These are phyloP conservation scores for Talaromyces piceae DNA, from an alignment of 2,329 filamentous ascomycete species.

Conservation along the genomic window DNA sequence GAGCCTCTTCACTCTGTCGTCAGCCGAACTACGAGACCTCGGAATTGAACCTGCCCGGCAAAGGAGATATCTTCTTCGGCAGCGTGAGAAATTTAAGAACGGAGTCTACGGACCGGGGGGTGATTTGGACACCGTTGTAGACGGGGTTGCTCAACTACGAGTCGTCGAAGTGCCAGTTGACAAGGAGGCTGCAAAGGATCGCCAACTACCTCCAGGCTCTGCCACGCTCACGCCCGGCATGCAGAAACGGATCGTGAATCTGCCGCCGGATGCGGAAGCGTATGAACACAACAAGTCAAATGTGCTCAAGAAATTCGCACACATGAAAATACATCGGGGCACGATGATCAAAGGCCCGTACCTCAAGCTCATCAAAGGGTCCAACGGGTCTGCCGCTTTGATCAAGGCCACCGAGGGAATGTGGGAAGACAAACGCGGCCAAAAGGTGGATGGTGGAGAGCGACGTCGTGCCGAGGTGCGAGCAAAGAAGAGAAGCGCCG, in stretches of 20 bases:
- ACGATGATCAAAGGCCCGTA: constrained; percentile 68
- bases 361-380: constrained; percentile 59
- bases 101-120: constrained; percentile 75
- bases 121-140: constrained; percentile 66
- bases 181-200: constrained; percentile 17
- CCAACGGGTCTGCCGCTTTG: constrained; percentile 52
- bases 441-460: constrained; percentile 95
- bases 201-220: constrained; percentile 35
- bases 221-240: constrained; percentile 49
- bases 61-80: constrained; percentile 76
- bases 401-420: constrained; percentile 74
- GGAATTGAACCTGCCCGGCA: constrained; percentile 80
- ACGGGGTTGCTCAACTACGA: constrained; percentile 51
- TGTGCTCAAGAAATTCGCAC: constrained; percentile 48
- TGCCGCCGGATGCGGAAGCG: constrained; percentile 48
- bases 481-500: constrained; percentile 74
- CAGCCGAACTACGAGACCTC: constrained; percentile 68
- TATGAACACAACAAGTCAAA: constrained; percentile 42
- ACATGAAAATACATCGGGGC: constrained; percentile 61
- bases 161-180: constrained; percentile 49
- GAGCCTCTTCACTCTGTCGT: constrained; percentile 74
- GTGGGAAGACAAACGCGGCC: constrained; percentile 82
- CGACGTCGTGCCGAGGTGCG: constrained; percentile 76
- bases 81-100: constrained; percentile 76
- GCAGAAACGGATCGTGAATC: constrained; percentile 54